A percentile compares a stretch with the other conserved stretches of the same genome.
phyloP scores from a whole-genome alignment of 139 green algal species.

The Zygnema cylindricum region DNA sequence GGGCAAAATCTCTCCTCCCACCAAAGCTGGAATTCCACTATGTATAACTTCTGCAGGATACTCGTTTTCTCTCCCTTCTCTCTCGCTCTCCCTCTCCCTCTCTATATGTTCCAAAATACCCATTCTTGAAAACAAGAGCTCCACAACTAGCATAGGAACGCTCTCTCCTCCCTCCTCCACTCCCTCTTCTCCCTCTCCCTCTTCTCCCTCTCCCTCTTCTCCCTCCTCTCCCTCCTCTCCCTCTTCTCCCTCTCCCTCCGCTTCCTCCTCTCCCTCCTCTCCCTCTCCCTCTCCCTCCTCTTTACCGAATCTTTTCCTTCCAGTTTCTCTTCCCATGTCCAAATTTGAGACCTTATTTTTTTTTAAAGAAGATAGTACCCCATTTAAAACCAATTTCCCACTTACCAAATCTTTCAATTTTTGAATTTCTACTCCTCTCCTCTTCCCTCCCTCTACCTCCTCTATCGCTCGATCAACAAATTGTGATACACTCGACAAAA shows the following conservation, averaged over 20 bases:
- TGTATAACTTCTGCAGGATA: conserved; percentile 34
- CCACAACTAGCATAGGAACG: background rate
- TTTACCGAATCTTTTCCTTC: no score
- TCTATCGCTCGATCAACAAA: background rate
- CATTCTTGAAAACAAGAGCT: background rate
- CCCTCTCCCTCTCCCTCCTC: background rate
- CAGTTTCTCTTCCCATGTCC: no score
- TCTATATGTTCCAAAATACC: background rate
- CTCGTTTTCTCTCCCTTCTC: background rate
- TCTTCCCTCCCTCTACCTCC: background rate
- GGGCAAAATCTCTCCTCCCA: conserved; percentile 44
- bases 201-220: background rate
- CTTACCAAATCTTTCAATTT: background rate
- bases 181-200: background rate
- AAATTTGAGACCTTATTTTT: no score
- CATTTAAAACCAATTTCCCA: no score
- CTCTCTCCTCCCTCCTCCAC: background rate
- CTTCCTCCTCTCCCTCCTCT: background rate
- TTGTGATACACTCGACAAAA: background rate
- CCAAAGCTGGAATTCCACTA: conserved; percentile 17
- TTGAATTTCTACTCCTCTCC: background rate
- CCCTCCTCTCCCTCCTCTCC: background rate
- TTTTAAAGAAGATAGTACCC: no score
- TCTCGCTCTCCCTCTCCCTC: background rate
- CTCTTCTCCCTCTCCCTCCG: background rate